These are phyloP conservation scores for Crepidotus variabilis DNA, from an alignment of 768 basidiomycete species.

Conservation along the genomic window DNA sequence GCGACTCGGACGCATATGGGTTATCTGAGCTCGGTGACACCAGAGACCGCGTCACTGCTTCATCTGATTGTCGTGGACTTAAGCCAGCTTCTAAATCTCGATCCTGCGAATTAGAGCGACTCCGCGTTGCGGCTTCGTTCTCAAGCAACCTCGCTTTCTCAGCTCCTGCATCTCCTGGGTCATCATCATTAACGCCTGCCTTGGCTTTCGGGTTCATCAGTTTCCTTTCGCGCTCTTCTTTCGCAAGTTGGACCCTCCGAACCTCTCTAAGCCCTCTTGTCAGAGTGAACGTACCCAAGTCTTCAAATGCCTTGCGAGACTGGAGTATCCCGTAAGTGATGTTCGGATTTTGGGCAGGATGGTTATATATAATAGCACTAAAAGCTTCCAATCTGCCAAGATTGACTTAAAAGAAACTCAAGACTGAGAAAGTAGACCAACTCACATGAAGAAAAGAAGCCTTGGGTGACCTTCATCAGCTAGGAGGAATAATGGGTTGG, in stretches of 20 bases:
- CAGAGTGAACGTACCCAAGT: conserved; percentile 89
- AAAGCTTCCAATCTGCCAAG: conserved; percentile 79
- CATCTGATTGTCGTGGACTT: conserved; percentile 21
- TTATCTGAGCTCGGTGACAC: conserved; percentile 43
- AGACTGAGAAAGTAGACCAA: conserved; percentile 2
- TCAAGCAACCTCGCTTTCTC: conserved; percentile 70
- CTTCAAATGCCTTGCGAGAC: conserved; percentile 82
- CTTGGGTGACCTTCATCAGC: conserved; percentile 95
- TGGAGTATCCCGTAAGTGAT: conserved; percentile 83
- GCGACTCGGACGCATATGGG: conserved; percentile 19
- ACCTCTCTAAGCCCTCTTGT: conserved; percentile 84
- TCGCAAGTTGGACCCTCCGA: conserved; percentile 63
- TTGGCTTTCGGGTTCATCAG: conserved; percentile 37
- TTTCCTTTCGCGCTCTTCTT: conserved; percentile 59
- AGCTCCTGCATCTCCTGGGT: conserved; percentile 38
- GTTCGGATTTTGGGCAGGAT: conserved; percentile 82
- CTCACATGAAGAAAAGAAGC: conserved; percentile 86
- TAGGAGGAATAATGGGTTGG: conserved; percentile 83
- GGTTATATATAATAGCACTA: conserved; percentile 77
- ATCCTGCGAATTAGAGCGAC: conserved; percentile 17
- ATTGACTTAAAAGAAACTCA: not conserved
- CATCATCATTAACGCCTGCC: conserved; percentile 27
- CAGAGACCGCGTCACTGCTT: conserved; percentile 33
- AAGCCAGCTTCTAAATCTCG: conserved; percentile 9
- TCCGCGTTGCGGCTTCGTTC: conserved; percentile 35